A percentile compares a stretch with the other conserved stretches of the same genome.
These are phyloP conservation scores for Golubevia sp. DNA, from an alignment of 1,284 basidiomycete genomes.

Conservation along the genomic window DNA sequence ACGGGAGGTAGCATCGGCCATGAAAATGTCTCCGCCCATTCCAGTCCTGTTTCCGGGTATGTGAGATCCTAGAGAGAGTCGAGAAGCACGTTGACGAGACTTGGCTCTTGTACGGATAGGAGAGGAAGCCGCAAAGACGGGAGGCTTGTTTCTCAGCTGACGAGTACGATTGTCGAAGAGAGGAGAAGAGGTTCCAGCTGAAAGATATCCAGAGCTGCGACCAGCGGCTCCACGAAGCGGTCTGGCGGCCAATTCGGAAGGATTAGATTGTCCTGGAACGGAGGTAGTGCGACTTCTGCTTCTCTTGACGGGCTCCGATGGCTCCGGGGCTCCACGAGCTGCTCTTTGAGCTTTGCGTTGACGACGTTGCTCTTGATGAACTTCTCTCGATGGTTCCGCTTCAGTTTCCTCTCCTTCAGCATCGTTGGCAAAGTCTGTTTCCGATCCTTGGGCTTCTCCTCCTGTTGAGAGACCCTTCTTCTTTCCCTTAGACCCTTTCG, in stretches of 20 bases:
- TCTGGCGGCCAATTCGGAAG: background rate
- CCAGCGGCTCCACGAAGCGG: conserved; percentile 1
- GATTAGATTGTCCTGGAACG: background rate
- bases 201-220: background rate
- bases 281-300: background rate
- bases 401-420: conserved; percentile 42
- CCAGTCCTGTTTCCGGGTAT: conserved; percentile 8
- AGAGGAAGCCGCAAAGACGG: conserved; percentile 27
- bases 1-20: conserved; percentile 10
- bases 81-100: conserved; percentile 4
- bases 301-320: background rate
- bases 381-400: conserved; percentile 21
- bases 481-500: background rate
- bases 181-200: background rate
- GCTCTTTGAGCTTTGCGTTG: background rate
- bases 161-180: background rate
- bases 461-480: background rate
- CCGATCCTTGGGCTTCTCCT: background rate
- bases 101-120: conserved; percentile 28
- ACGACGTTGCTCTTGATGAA: background rate
- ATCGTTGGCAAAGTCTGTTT: conserved; percentile 27
- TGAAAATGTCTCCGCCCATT: conserved; percentile 4
- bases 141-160: conserved; percentile 2
- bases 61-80: conserved; percentile 11
- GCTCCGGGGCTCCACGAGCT: background rate